Conservation (phyloP, 2,329 filamentous ascomycete species). For the Madurella mycetomatis region DNA sequence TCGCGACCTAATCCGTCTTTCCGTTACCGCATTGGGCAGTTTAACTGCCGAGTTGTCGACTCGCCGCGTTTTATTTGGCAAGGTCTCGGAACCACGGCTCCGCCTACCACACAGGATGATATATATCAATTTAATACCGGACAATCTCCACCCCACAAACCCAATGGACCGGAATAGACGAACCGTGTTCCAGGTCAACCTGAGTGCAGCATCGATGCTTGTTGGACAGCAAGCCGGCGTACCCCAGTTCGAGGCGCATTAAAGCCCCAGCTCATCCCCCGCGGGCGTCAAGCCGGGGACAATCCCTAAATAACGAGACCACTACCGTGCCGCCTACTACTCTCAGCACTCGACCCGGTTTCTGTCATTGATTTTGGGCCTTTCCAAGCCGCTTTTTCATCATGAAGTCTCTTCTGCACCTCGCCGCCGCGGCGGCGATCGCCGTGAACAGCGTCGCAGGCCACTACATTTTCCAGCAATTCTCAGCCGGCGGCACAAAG, state of each 20-base stretch:
- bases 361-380: background rate
- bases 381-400: no score
- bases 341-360: background rate
- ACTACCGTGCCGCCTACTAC: slow-evolving; percentile 5
- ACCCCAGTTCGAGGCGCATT: background rate
- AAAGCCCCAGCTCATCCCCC: background rate
- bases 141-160: background rate
- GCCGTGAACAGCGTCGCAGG: slow-evolving; percentile 31
- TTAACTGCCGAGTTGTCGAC: slow-evolving; percentile 3
- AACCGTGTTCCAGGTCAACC: no score
- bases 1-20: background rate
- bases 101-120: background rate
- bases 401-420: slow-evolving; percentile 21
- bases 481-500: slow-evolving; percentile 32
- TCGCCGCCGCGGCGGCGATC: slow-evolving; percentile 23
- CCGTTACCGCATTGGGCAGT: background rate
- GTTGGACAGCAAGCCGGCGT: background rate
- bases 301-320: background rate
- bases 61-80: background rate
- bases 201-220: background rate
- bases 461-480: slow-evolving; percentile 41
- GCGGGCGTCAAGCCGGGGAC: background rate
- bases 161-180: background rate
- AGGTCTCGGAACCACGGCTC: slow-evolving; percentile 3
- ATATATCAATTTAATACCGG: background rate